phyloP scores from a whole-genome alignment of 257 asterid species.

The Solanum arcanum region DNA sequence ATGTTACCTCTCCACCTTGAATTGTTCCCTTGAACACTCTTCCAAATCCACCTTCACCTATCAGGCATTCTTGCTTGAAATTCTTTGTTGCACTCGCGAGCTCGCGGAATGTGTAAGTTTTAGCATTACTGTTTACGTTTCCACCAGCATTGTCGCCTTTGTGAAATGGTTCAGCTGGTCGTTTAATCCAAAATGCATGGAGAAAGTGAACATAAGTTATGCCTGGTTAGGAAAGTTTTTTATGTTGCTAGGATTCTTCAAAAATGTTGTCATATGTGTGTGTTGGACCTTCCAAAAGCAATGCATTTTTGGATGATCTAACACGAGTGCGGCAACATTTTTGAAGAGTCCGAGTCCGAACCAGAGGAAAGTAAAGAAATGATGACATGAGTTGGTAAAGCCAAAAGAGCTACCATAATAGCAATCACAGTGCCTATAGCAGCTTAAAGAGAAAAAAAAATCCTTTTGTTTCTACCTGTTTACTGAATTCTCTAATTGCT shows the following conservation, averaged over 20 bases:
- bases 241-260: not conserved
- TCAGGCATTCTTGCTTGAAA: constrained; percentile 9
- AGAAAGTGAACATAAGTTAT: not conserved
- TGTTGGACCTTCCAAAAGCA: not conserved
- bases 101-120: constrained; percentile 14
- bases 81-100: constrained; percentile 15
- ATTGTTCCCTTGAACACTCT: constrained; percentile 14
- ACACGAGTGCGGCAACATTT: not conserved
- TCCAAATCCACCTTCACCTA: constrained; percentile 16
- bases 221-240: not conserved
- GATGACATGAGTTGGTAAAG: not conserved
- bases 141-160: not conserved
- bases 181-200: not conserved
- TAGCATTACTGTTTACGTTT: not conserved
- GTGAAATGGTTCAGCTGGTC: not conserved
- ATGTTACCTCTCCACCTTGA: constrained; percentile 14
- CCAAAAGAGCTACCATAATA: not conserved
- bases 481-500: not conserved
- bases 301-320: not conserved
- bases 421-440: not conserved
- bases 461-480: not conserved
- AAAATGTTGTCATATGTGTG: not conserved
- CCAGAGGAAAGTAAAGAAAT: not conserved
- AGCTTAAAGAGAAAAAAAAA: not conserved
- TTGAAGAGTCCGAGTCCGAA: not conserved